Conservation (phyloP, 768 basidiomycete species). For the Kwoniella newhampshirensis region DNA sequence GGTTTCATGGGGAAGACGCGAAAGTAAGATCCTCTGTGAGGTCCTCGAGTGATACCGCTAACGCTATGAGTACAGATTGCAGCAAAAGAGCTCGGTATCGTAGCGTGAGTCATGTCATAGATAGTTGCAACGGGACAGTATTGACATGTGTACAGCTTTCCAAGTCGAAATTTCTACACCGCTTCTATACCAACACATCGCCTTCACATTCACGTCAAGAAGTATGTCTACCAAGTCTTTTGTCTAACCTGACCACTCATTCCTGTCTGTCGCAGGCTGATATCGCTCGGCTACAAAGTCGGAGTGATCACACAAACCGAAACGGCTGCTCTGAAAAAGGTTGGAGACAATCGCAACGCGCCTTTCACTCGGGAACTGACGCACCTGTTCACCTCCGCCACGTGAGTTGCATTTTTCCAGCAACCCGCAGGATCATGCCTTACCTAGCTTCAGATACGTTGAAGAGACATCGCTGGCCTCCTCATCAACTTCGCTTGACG, state of each 20-base stretch:
- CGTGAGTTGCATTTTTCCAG: conserved; percentile 59
- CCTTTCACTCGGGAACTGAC: conserved; percentile 59
- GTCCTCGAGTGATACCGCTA: too few species aligned
- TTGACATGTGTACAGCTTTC: conserved; percentile 39
- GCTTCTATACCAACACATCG: conserved; percentile 53
- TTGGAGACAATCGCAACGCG: conserved; percentile 51
- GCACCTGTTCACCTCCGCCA: conserved; percentile 79
- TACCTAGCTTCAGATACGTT: conserved; percentile 63
- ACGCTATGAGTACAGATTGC: conserved; percentile 30
- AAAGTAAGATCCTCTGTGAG: conserved; percentile 43
- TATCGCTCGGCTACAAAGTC: conserved; percentile 53
- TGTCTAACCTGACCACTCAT: too few species aligned
- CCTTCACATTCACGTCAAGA: conserved; percentile 53
- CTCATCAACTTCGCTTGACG: conserved; percentile 51
- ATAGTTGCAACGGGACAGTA: not conserved
- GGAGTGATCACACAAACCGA: conserved; percentile 54
- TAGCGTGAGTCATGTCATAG: conserved; percentile 30
- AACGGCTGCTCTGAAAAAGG: conserved; percentile 54
- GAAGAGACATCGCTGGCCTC: conserved; percentile 58
- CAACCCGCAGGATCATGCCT: not conserved
- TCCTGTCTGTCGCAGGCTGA: conserved; percentile 31
- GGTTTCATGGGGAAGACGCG: conserved; percentile 54
- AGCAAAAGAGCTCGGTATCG: conserved; percentile 51
- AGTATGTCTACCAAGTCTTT: conserved; percentile 40
- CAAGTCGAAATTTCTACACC: conserved; percentile 51